A percentile compares a stretch with the other conserved stretches of the same genome.
These are phyloP conservation scores for Fusarium continuum DNA, from an alignment of 2,329 filamentous ascomycete species.

Conservation along the genomic window DNA sequence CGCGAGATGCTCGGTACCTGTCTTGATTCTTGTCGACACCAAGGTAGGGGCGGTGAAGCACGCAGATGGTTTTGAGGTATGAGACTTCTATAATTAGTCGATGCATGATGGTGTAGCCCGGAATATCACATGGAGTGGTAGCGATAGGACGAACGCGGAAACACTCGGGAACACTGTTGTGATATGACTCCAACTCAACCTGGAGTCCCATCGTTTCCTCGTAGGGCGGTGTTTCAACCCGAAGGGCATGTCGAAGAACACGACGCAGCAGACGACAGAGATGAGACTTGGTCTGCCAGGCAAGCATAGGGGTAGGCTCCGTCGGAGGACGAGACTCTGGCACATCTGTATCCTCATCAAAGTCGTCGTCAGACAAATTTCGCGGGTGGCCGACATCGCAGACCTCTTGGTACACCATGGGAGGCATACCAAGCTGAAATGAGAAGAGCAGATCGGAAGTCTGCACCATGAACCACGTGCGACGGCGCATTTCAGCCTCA, in stretches of 20 bases:
- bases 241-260: constrained; percentile 54
- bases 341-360: constrained; percentile 57
- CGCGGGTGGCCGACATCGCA: constrained; percentile 57
- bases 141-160: constrained; percentile 55
- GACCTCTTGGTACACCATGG: constrained; percentile 58
- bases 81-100: constrained; percentile 59
- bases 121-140: constrained; percentile 54
- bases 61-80: constrained; percentile 59
- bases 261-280: constrained; percentile 56
- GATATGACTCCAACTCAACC: constrained; percentile 51
- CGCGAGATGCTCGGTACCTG: constrained; percentile 52
- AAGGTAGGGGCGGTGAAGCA: constrained; percentile 61
- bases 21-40: constrained; percentile 51
- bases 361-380: constrained; percentile 61
- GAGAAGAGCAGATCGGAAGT: constrained; percentile 59
- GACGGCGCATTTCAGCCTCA: constrained; percentile 61
- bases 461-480: constrained; percentile 59
- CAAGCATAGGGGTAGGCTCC: constrained; percentile 56
- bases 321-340: constrained; percentile 54
- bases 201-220: constrained; percentile 49
- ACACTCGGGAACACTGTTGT: constrained; percentile 50
- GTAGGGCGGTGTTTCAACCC: constrained; percentile 51
- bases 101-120: constrained; percentile 58
- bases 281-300: constrained; percentile 54
- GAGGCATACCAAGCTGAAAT: constrained; percentile 62